Evolutionary conservation across 192 early-diverging fungal genomes (phyloP).

Genomic region (Rhizoclosmatium globosum): DNA sequence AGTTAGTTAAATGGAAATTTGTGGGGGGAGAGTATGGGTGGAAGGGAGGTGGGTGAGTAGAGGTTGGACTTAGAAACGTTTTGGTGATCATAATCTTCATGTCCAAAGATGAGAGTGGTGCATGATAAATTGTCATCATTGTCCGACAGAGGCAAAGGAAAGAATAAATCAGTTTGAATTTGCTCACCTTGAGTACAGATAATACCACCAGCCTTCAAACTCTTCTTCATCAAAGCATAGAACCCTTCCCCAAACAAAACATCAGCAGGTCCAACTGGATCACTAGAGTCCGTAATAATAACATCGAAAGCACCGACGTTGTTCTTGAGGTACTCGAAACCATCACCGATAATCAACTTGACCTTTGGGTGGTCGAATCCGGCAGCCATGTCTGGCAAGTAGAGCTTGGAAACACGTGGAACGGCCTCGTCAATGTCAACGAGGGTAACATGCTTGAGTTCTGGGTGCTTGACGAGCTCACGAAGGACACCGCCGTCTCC

Average conservation of each 20-base stretch:
- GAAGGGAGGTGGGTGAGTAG: not conserved
- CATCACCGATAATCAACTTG: conserved; percentile 93
- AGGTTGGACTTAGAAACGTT: conserved; percentile 31
- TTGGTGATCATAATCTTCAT: conserved; percentile 47
- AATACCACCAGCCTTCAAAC: conserved; percentile 88
- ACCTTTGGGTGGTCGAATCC: conserved; percentile 97
- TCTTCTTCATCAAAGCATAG: conserved; percentile 92
- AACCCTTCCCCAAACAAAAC: conserved; percentile 91
- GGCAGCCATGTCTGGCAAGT: conserved; percentile 90
- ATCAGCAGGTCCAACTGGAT: conserved; percentile 98
- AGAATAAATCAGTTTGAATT: not conserved
- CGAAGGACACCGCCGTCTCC: conserved; percentile 99
- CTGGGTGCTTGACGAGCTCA: conserved; percentile 96
- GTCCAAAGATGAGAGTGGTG: conserved; percentile 52
- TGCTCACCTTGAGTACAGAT: conserved; percentile 91
- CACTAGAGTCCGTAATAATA: conserved; percentile 99
- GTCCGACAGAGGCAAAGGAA: not conserved
- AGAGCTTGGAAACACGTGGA: conserved; percentile 89
- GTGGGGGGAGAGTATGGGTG: conserved; percentile 13
- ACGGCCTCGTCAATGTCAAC: conserved; percentile 99
- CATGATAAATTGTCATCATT: conserved; percentile 55
- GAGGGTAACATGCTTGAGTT: conserved; percentile 89
- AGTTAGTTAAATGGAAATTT: not conserved
- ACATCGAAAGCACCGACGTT: conserved; percentile 91
- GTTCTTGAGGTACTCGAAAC: conserved; percentile 91